phyloP scores from a whole-genome alignment of 345 rosid genomes.

The Citrus mangshanensis region DNA sequence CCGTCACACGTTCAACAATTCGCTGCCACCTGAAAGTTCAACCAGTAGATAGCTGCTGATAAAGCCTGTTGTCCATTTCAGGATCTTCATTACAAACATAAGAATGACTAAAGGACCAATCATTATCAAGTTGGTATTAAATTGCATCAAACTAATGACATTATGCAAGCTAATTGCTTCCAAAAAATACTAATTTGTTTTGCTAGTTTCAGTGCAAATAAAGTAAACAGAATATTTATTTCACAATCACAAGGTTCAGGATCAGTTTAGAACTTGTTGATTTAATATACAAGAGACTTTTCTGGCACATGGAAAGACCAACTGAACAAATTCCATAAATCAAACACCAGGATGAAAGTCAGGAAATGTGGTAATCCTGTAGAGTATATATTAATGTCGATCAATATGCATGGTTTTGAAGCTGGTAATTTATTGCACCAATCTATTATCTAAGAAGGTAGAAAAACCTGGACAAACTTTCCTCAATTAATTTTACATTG shows the following conservation, averaged over 20 bases:
- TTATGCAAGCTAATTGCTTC: not conserved
- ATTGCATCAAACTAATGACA: not conserved
- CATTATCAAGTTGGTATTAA: slow-evolving; percentile 11
- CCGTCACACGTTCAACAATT: slow-evolving; percentile 29
- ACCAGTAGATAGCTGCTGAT: slow-evolving; percentile 96
- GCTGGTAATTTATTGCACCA: not conserved
- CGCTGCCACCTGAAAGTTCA: slow-evolving; percentile 96
- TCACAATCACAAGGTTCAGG: not conserved
- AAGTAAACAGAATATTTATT: no score
- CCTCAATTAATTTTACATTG: not conserved
- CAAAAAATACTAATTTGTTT: not conserved
- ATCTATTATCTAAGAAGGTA: not conserved
- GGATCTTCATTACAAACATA: slow-evolving; percentile 61
- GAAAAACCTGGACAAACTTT: not conserved
- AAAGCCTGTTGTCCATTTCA: slow-evolving; percentile 90
- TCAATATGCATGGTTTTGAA: not conserved
- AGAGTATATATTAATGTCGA: not conserved
- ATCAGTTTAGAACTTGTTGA: not conserved
- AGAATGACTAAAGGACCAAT: slow-evolving; percentile 22
- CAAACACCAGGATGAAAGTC: not conserved
- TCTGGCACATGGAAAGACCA: no score
- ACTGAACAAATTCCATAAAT: not conserved
- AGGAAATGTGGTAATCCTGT: no score
- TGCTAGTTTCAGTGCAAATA: not conserved
- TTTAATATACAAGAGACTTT: not conserved